Evolutionary conservation across 73 alveolate species (phyloP).

Genomic region (Durusdinium trenchii): DNA sequence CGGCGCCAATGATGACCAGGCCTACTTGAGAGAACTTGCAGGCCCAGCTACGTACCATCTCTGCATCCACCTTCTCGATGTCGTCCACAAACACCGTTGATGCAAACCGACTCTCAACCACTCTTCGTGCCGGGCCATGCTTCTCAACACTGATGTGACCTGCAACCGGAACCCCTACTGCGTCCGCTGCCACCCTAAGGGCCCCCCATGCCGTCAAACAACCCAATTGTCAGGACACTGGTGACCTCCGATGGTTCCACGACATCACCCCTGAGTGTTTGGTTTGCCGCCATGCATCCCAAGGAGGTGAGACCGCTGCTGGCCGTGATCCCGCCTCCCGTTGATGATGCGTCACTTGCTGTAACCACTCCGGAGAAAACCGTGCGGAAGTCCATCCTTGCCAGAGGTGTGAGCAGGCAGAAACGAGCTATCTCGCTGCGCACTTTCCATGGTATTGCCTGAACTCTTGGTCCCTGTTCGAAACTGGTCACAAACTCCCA

Average conservation of each 20-base stretch:
- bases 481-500: too few species aligned
- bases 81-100: neutral
- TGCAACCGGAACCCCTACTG: neutral
- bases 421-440: too few species aligned
- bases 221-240: neutral
- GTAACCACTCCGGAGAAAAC: too few species aligned
- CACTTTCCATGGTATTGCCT: too few species aligned
- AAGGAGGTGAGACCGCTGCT: neutral
- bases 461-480: too few species aligned
- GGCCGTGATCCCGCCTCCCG: neutral
- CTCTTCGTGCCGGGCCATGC: neutral
- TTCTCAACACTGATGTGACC: neutral
- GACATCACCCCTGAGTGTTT: neutral
- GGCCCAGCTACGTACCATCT: neutral
- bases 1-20: neutral
- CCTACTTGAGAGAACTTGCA: neutral
- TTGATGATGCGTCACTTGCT: too few species aligned
- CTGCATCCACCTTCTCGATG: neutral
- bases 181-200: neutral
- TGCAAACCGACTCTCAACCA: neutral
- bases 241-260: neutral
- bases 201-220: neutral
- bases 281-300: neutral
- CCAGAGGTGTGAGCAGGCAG: too few species aligned
- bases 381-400: too few species aligned